Evolutionary conservation across 2,329 filamentous ascomycete species (phyloP).

Genomic region (Sporothrix pallida): DNA sequence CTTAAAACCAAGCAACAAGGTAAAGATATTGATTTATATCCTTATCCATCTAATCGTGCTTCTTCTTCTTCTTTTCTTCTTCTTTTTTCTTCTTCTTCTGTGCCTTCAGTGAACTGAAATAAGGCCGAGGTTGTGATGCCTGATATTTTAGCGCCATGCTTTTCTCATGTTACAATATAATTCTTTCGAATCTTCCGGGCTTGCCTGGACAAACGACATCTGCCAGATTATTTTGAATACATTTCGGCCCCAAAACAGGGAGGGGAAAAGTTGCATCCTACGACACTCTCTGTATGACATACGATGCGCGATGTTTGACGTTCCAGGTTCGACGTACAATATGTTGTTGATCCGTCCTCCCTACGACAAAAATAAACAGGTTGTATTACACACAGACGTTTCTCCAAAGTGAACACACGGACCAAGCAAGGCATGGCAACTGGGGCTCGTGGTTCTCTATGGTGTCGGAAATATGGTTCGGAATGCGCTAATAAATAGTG

Average conservation of each 20-base stretch:
- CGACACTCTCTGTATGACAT: not conserved
- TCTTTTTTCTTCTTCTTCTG: too few species aligned
- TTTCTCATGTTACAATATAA: not conserved
- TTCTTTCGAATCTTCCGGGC: too few species aligned
- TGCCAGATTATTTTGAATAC: too few species aligned
- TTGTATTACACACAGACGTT: slow-evolving; percentile 17
- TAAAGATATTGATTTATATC: too few species aligned
- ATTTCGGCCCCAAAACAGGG: too few species aligned
- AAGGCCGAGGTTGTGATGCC: too few species aligned
- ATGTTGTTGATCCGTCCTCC: not conserved
- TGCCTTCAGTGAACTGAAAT: too few species aligned
- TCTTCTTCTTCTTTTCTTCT: too few species aligned
- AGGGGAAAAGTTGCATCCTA: not conserved
- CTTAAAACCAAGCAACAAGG: too few species aligned
- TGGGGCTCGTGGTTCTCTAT: not conserved
- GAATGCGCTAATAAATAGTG: not conserved
- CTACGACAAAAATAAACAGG: not conserved
- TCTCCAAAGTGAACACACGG: slow-evolving; percentile 16
- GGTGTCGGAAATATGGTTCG: slow-evolving; percentile 1
- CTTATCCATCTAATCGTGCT: too few species aligned
- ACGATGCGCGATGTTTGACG: not conserved
- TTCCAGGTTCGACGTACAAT: not conserved
- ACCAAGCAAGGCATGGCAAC: slow-evolving; percentile 7
- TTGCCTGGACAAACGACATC: too few species aligned
- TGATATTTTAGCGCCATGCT: too few species aligned